Evolutionary conservation across 768 basidiomycete species (phyloP), one percentile per base, ranked within the genome.

Genomic region (Coprinopsis sp.): DNA sequence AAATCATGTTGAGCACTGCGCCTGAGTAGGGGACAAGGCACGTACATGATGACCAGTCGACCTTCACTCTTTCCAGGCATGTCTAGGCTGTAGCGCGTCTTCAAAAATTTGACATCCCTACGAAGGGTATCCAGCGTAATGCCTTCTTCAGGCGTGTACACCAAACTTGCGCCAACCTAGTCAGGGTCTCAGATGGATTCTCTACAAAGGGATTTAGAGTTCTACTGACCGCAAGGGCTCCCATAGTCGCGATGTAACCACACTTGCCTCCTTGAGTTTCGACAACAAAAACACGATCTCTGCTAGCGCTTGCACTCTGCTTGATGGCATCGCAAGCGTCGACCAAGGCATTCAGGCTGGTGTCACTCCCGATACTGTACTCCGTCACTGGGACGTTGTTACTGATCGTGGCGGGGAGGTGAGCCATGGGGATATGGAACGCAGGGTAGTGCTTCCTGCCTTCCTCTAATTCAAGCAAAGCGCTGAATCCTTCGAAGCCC

Each of bases 301-400:
- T 67, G 60, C 92, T 96, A 4, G 96, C 95, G 46, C 89, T 89
- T 8, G 96, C 96, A 59, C 91, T 94, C 74, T 99, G 96, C 70
- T 94, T 96, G 69, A 99, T 97, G 33, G 94, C 84, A 66, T 99
- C 96, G 61, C 95, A 98, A 5, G 96, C 96, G 51, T 94, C 91
- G 44, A 98, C 93, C 24, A 99, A 74, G 2, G 94, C 93, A 64
- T 98, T 99, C 74, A 99, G 71, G 64, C 88, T 90, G n/a, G 96
- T 99, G 61, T 99, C 96, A 56, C 84, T 87, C 37, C 96, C 96
- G 50, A 99, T 68, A 63, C 91, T 94, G 67, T 89, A 91, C 62
- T 98, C 94, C 39, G 95, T 97, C 73, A 97, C 65, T 2, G 96
- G 96, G 11, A 99, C 96, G 56, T 99, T 99, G 70, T 99, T 99